phyloP scores from a whole-genome alignment of 1,284 basidiomycete genomes.

The Mycena sp. region DNA sequence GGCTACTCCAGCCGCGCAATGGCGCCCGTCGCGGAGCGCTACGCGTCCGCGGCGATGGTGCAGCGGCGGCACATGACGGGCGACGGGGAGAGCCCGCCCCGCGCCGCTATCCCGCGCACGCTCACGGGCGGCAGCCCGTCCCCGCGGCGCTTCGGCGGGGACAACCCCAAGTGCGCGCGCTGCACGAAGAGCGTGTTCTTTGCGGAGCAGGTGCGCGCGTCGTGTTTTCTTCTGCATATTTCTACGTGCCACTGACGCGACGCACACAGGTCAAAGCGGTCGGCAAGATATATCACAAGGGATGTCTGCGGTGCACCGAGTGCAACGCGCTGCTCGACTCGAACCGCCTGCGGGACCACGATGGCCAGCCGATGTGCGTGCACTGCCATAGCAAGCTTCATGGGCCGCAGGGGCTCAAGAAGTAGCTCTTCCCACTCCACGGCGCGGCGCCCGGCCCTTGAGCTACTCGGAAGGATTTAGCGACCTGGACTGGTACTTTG shows the following conservation, averaged over 20 bases:
- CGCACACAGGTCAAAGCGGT: slow-evolving; percentile 71
- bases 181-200: slow-evolving; percentile 73
- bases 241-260: neutral
- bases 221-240: neutral
- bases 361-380: slow-evolving; percentile 74
- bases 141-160: slow-evolving; percentile 41
- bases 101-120: slow-evolving; percentile 25
- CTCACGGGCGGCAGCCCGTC: slow-evolving; percentile 33
- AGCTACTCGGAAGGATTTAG: too few relatives aligned
- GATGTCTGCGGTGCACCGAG: slow-evolving; percentile 77
- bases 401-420: slow-evolving; percentile 27
- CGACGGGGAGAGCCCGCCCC: slow-evolving; percentile 25
- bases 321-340: slow-evolving; percentile 77
- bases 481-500: too few relatives aligned
- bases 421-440: slow-evolving; percentile 7
- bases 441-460: too few relatives aligned
- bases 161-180: slow-evolving; percentile 64
- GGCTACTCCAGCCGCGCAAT: slow-evolving; percentile 25
- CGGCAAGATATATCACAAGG: slow-evolving; percentile 81
- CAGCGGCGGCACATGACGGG: slow-evolving; percentile 37
- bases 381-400: slow-evolving; percentile 79
- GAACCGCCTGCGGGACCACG: slow-evolving; percentile 76
- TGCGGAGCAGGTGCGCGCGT: slow-evolving; percentile 64
- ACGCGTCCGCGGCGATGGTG: slow-evolving; percentile 32
- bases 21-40: slow-evolving; percentile 35